Evolutionary conservation across 1,139 yeast species (phyloP).

Genomic region (Ashbya aceris): DNA sequence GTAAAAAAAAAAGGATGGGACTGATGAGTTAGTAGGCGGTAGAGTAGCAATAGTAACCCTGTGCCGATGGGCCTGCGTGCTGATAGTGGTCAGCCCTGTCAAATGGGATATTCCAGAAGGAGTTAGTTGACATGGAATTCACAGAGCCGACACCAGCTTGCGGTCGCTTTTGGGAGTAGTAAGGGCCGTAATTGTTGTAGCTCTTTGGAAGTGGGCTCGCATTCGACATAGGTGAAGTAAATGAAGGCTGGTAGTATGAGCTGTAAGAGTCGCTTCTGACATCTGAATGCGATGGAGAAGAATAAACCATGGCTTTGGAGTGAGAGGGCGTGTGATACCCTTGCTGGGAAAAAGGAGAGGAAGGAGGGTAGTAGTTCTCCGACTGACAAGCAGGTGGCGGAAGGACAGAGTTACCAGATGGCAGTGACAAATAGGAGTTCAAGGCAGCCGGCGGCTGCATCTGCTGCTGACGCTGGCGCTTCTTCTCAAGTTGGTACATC

Average conservation of each 20-base stretch:
- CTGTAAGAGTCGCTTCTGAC: slow-evolving; percentile 13
- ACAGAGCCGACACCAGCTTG: slow-evolving; percentile 4
- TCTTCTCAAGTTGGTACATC: slow-evolving; percentile 16
- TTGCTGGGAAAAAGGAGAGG: slow-evolving; percentile 5
- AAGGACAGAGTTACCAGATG: slow-evolving; percentile 3
- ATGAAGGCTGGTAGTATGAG: slow-evolving; percentile 10
- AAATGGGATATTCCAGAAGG: slow-evolving; percentile 12
- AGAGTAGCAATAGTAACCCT: slow-evolving; percentile 12
- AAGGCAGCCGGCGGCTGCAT: slow-evolving; percentile 14
- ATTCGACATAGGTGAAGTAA: slow-evolving; percentile 14
- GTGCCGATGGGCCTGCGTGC: slow-evolving; percentile 7
- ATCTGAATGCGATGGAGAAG: slow-evolving; percentile 21
- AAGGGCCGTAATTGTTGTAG: slow-evolving; percentile 9
- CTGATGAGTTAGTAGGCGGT: slow-evolving; percentile 9
- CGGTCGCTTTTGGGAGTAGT: slow-evolving; percentile 12
- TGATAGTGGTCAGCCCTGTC: slow-evolving; percentile 7
- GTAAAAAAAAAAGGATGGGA: not conserved
- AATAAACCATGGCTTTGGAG: slow-evolving; percentile 13
- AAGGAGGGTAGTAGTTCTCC: slow-evolving; percentile 1
- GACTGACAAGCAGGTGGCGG: slow-evolving; percentile 2
- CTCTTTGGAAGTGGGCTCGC: slow-evolving; percentile 10
- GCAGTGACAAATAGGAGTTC: slow-evolving; percentile 9
- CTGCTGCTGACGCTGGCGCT: slow-evolving; percentile 6
- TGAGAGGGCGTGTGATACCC: slow-evolving; percentile 19
- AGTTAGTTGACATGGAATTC: slow-evolving; percentile 8